Conservation (phyloP, 306 rosid species). For the Cyclanthera cordifolia region DNA sequence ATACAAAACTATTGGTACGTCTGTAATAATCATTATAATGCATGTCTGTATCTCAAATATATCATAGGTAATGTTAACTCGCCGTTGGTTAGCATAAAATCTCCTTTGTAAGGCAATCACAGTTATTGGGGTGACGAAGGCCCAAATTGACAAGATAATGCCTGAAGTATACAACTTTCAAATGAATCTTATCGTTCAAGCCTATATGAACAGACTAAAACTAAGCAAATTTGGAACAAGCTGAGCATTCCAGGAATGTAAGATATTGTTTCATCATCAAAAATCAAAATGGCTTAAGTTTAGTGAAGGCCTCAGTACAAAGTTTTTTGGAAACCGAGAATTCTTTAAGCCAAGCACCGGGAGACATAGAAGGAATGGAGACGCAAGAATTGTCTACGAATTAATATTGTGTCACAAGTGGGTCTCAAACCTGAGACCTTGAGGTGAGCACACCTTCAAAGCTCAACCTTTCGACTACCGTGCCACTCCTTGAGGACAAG, state of each 20-base stretch:
- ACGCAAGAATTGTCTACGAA: too few relatives aligned
- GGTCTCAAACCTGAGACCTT: too few relatives aligned
- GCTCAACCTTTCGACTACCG: too few relatives aligned
- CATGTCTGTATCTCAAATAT: background rate
- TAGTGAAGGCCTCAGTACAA: too few relatives aligned
- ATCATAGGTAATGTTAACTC: background rate
- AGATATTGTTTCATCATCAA: background rate
- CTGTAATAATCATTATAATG: background rate
- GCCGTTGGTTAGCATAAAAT: background rate
- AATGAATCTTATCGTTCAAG: background rate
- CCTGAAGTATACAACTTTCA: background rate
- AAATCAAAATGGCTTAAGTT: background rate
- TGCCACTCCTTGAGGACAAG: too few relatives aligned
- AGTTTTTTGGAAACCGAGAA: too few relatives aligned
- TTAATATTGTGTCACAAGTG: too few relatives aligned
- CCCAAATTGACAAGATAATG: background rate
- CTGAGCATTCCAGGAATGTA: background rate
- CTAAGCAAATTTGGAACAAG: background rate
- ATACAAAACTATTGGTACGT: background rate
- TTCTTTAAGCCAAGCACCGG: too few relatives aligned
- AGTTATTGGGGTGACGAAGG: background rate
- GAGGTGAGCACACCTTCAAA: too few relatives aligned
- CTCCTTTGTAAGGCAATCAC: background rate
- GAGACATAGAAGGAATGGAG: too few relatives aligned
- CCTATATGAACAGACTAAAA: background rate